Evolutionary conservation across 345 rosid species (phyloP).

Genomic region (Mallotus nudiflorus): DNA sequence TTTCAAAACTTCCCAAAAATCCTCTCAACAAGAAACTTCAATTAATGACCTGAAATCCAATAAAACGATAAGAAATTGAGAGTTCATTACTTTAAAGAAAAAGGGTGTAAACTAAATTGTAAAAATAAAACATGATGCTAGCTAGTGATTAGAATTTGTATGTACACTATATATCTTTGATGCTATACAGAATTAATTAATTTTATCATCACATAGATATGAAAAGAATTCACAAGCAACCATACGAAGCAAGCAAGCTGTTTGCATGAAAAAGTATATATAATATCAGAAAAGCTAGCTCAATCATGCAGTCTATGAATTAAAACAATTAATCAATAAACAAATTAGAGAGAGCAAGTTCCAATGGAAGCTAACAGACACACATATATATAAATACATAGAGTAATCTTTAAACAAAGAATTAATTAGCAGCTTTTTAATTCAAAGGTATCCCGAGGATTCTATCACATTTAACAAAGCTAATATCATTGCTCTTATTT

Average conservation of each 20-base stretch:
- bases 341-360: conserved; percentile 9
- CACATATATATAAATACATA: too few species aligned
- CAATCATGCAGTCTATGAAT: neutral
- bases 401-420: neutral
- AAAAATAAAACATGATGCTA: neutral
- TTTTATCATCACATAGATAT: too few species aligned
- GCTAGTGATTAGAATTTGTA: too few species aligned
- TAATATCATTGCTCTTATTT: conserved; percentile 14
- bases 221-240: neutral
- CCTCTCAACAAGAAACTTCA: neutral
- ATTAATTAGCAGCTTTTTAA: conserved; percentile 9
- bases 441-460: conserved; percentile 13
- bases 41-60: neutral
- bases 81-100: neutral
- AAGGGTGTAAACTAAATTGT: too few species aligned
- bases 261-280: neutral
- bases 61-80: neutral
- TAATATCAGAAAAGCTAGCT: neutral
- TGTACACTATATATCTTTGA: too few species aligned
- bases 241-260: neutral
- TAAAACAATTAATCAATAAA: conserved; percentile 9
- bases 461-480: conserved; percentile 14
- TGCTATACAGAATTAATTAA: too few species aligned
- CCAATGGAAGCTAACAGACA: neutral
- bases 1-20: neutral